Conservation (phyloP, 139 green algal genomes). For the Asterochloris sp. region DNA sequence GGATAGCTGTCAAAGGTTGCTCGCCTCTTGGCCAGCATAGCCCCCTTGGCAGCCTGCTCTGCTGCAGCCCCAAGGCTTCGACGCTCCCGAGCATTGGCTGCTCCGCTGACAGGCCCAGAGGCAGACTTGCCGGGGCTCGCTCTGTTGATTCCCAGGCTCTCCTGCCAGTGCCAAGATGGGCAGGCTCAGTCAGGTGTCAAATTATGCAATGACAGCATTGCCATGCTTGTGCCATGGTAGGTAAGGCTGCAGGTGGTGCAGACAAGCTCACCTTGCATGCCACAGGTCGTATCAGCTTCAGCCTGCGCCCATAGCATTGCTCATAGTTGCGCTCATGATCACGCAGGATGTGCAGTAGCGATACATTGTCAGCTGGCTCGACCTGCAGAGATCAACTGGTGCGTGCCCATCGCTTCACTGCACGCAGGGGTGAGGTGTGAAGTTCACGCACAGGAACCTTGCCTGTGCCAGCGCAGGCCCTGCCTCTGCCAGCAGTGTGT, state of each 20-base stretch:
- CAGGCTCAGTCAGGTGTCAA: not conserved
- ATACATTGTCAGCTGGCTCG: constrained; percentile 66
- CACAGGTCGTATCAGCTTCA: constrained; percentile 46
- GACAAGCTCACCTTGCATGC: not conserved
- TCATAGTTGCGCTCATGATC: constrained; percentile 64
- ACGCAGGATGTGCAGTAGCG: constrained; percentile 53
- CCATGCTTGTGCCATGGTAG: not conserved
- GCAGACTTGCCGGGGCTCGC: not conserved
- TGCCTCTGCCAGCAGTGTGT: constrained; percentile 47
- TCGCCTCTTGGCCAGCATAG: not conserved
- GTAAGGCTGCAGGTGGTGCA: not conserved
- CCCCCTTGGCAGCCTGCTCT: no score
- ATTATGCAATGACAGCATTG: not conserved
- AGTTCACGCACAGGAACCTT: not conserved
- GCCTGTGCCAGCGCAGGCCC: constrained; percentile 47
- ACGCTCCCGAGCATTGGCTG: no score
- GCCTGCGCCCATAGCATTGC: constrained; percentile 48
- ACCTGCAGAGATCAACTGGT: constrained; percentile 29
- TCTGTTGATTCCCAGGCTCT: not conserved
- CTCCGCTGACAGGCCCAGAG: not conserved
- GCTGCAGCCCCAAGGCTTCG: no score
- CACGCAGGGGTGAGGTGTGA: not conserved
- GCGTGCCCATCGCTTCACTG: not conserved
- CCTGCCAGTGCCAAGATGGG: not conserved
- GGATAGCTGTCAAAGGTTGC: not conserved